Conservation (phyloP, 106 monocot species). For the Acorus calamus region DNA sequence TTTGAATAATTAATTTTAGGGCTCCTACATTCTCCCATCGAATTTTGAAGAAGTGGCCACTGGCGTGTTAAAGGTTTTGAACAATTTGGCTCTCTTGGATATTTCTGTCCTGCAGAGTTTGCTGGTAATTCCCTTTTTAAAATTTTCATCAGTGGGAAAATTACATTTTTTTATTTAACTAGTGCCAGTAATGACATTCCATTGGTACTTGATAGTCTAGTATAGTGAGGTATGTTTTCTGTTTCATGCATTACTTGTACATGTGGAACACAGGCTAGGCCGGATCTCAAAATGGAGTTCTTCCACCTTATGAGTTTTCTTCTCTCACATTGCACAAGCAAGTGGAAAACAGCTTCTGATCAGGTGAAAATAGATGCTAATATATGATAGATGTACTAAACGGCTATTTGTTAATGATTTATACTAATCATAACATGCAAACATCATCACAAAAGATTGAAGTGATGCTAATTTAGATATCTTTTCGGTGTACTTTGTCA, state of each 20-base stretch:
- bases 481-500: too few relatives aligned
- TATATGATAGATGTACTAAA: not conserved
- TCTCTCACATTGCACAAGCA: slow-evolving; percentile 78
- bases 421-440: too few relatives aligned
- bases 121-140: slow-evolving; percentile 43
- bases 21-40: slow-evolving; percentile 61
- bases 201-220: too few relatives aligned
- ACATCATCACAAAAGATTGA: too few relatives aligned
- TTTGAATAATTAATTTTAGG: slow-evolving; percentile 27
- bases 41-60: slow-evolving; percentile 98
- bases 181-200: too few relatives aligned
- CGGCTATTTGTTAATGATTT: too few relatives aligned
- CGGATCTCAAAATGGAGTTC: slow-evolving; percentile 95
- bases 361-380: slow-evolving; percentile 33
- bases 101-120: slow-evolving; percentile 67
- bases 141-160: not conserved
- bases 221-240: too few relatives aligned
- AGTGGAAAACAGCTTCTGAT: slow-evolving; percentile 82
- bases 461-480: too few relatives aligned
- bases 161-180: too few relatives aligned
- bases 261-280: slow-evolving; percentile 43
- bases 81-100: slow-evolving; percentile 80
- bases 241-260: too few relatives aligned
- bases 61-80: slow-evolving; percentile 86
- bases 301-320: slow-evolving; percentile 98